Evolutionary conservation across 768 basidiomycete species (phyloP), one percentile per base, ranked within the genome.

Genomic region (Kwoniella europaea): DNA sequence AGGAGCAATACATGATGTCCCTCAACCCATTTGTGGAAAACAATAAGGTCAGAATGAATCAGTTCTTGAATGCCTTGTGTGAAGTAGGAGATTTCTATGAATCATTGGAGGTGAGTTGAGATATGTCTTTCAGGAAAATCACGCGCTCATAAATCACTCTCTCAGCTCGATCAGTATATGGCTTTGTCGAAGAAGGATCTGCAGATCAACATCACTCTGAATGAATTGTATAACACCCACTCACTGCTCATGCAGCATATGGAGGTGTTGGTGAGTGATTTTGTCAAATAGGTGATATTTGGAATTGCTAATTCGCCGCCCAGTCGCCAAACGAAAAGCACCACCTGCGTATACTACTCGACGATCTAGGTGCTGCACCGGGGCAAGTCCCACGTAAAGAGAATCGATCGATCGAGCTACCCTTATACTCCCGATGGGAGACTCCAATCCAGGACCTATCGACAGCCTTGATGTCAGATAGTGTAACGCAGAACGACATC

Each of bases 11-110:
- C 85, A 99, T 99, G 97, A 93, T 94, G 83, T 93, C 93, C 3
- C 88, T 99, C 59, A 98, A 98, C 82, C 97, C 97, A 2, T 98
- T 98, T 81, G 96, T 99, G 42, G 97, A 99, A 86, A 94, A 91
- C 83, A 98, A 98, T 87, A 98, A 98, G 83, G 90, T 93, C 16
- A 89, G 97, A 54, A 98, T 98, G 86, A 99, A 98, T 82, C 90
- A 91, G 77, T 98, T 99, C 85, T 87, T 99, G 74, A 98, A 99
- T 84, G 91, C 89, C 76, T 87, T 99, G 69, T 99, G 97, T 82
- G 97, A 99, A 84, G 96, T 99, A 63, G 95, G 95, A 63, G 97
- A 99, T 85, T 99, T 99, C 83, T 98, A 98, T 84, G 97, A 99
- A 75, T 94, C 95, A 12, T 87, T 99, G 52, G 97, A 99, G 91